Conservation (phyloP, 2,329 filamentous ascomycete species). For the Epichloe hybrida region DNA sequence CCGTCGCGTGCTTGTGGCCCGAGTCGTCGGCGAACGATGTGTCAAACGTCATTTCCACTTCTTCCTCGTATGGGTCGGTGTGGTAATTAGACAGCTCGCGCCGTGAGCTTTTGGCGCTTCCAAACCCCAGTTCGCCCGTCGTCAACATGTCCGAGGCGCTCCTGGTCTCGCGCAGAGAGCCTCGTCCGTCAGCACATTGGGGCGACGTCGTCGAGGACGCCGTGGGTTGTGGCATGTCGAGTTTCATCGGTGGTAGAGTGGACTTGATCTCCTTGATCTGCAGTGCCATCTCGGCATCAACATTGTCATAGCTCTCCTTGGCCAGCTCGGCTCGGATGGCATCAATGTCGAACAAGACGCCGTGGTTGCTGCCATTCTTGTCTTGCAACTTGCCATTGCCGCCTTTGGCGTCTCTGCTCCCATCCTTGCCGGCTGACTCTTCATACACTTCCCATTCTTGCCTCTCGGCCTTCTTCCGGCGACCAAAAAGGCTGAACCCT, state of each 20-base stretch:
- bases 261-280: conserved; percentile 72
- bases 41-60: conserved; percentile 61
- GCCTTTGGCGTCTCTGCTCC: conserved; percentile 7
- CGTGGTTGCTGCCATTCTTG: conserved; percentile 35
- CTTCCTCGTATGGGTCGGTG: conserved; percentile 27
- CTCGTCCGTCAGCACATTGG: conserved; percentile 8
- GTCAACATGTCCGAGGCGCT: conserved; percentile 27
- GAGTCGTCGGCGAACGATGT: conserved; percentile 37
- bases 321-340: conserved; percentile 81
- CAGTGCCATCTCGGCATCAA: conserved; percentile 36
- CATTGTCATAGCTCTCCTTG: conserved; percentile 39
- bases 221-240: conserved; percentile 38
- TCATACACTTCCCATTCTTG: conserved; percentile 94
- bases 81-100: conserved; percentile 14
- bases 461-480: conserved; percentile 68
- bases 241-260: conserved; percentile 80
- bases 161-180: conserved; percentile 28
- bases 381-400: conserved; percentile 25
- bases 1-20: conserved; percentile 6
- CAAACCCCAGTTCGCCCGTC: conserved; percentile 5
- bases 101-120: conserved; percentile 2
- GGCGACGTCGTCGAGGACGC: conserved; percentile 15
- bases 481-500: conserved; percentile 64
- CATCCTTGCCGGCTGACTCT: conserved; percentile 37
- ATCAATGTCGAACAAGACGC: conserved; percentile 86